Evolutionary conservation across 192 early-diverging fungal genomes (phyloP).

Genomic region (Entrophospora sp.): DNA sequence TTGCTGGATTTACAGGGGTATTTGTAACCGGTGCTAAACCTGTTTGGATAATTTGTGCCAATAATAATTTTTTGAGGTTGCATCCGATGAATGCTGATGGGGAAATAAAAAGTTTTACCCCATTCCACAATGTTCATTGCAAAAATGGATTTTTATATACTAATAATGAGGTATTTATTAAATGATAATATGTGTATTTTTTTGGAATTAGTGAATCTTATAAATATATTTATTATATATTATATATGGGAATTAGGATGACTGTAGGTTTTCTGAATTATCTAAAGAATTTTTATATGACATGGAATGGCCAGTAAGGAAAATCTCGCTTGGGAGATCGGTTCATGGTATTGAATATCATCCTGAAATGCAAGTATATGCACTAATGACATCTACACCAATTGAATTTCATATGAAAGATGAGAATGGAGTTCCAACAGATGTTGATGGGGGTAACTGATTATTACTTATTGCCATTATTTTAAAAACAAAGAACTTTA

Average conservation of each 20-base stretch:
- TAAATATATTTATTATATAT: too few species aligned
- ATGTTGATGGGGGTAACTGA: conserved; percentile 23
- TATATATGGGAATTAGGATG: too few species aligned
- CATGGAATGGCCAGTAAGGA: conserved; percentile 65
- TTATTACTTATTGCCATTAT: background rate
- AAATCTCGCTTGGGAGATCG: conserved; percentile 53
- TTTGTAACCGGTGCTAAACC: conserved; percentile 65
- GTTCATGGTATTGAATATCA: conserved; percentile 80
- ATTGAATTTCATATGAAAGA: conserved; percentile 59
- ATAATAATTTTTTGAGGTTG: conserved; percentile 51
- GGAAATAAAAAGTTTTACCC: conserved; percentile 56
- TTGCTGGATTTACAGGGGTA: conserved; percentile 59
- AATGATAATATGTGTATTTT: too few species aligned
- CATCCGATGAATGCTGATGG: conserved; percentile 70
- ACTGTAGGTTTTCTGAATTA: conserved; percentile 55
- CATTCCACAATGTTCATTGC: conserved; percentile 71
- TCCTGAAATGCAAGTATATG: conserved; percentile 72
- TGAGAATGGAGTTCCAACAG: conserved; percentile 51
- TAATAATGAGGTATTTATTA: conserved; percentile 49
- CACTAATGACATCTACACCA: conserved; percentile 58
- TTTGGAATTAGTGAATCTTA: too few species aligned
- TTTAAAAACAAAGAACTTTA: conserved; percentile 18
- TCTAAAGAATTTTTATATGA: conserved; percentile 65
- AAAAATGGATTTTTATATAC: conserved; percentile 67
- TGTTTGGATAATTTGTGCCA: conserved; percentile 61